Evolutionary conservation across 768 basidiomycete genomes (phyloP).

Genomic region (Lyophyllum atratum): DNA sequence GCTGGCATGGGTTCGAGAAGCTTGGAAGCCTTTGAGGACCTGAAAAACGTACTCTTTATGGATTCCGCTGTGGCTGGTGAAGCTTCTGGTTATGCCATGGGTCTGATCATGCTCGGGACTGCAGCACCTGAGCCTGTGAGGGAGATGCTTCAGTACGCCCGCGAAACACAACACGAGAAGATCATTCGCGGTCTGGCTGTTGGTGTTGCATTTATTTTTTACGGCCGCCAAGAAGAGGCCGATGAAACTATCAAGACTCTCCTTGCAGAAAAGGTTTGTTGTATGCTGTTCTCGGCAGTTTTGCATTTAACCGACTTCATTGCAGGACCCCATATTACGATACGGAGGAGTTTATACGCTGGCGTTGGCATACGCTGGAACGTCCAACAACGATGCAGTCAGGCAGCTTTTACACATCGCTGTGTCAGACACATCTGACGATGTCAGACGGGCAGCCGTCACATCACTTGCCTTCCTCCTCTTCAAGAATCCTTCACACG

Average conservation of each 20-base stretch:
- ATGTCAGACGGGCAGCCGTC: conserved; percentile 95
- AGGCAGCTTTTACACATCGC: conserved; percentile 92
- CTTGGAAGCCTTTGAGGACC: conserved; percentile 86
- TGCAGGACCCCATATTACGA: conserved; percentile 93
- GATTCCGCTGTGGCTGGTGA: conserved; percentile 97
- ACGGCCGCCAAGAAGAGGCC: conserved; percentile 91
- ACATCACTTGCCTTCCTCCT: conserved; percentile 94
- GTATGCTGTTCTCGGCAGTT: not conserved
- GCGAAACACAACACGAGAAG: conserved; percentile 98
- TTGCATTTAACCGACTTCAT: conserved; percentile 5
- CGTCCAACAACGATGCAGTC: conserved; percentile 91
- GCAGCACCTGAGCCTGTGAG: conserved; percentile 76
- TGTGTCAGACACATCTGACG: conserved; percentile 97
- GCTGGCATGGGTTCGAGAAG: conserved; percentile 93
- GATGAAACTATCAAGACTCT: conserved; percentile 78
- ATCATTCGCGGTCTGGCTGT: conserved; percentile 96
- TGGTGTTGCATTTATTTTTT: conserved; percentile 90
- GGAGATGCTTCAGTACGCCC: conserved; percentile 95
- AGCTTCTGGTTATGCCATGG: conserved; percentile 96
- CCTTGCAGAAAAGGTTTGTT: conserved; percentile 79
- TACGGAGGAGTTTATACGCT: conserved; percentile 98
- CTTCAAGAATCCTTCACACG: conserved; percentile 95
- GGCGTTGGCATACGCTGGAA: conserved; percentile 95
- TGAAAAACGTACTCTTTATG: conserved; percentile 86
- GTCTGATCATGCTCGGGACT: conserved; percentile 96